phyloP scores from a whole-genome alignment of 73 alveolate genomes.

The Paramecium tetraurelia region DNA sequence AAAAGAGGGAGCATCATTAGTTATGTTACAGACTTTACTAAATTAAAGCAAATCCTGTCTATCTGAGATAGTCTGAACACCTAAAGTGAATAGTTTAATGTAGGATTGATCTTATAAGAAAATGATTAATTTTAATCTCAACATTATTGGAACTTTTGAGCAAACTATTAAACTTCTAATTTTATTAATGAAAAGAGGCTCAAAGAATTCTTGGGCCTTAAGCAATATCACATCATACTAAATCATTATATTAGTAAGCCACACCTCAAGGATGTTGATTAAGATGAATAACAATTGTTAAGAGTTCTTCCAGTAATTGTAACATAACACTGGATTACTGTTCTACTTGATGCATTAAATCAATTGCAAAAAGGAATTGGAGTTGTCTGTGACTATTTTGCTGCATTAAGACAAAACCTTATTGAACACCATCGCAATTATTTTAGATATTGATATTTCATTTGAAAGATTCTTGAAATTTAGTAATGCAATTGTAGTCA shows the following conservation, averaged over 20 bases:
- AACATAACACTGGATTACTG: background rate
- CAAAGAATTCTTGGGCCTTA: background rate
- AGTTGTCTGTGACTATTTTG: background rate
- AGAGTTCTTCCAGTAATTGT: conserved; percentile 5
- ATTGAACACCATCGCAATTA: background rate
- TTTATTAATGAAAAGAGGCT: background rate
- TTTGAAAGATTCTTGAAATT: background rate
- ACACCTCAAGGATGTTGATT: background rate
- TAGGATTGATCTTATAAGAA: background rate
- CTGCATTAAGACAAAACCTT: background rate
- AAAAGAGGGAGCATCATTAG: background rate
- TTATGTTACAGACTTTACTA: background rate
- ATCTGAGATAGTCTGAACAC: background rate
- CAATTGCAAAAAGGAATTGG: background rate
- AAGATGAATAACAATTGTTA: background rate
- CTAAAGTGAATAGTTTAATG: background rate
- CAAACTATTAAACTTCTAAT: background rate
- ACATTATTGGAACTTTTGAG: background rate
- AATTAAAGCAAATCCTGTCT: background rate
- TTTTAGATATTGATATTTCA: conserved; percentile 38
- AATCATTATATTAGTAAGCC: background rate
- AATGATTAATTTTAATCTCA: background rate
- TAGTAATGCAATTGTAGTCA: conserved; percentile 11
- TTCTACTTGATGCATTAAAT: background rate
- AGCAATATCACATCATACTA: background rate